These are phyloP conservation scores for Cunninghamia lanceolata DNA, from an alignment of 75 land plant species.

Conservation along the genomic window DNA sequence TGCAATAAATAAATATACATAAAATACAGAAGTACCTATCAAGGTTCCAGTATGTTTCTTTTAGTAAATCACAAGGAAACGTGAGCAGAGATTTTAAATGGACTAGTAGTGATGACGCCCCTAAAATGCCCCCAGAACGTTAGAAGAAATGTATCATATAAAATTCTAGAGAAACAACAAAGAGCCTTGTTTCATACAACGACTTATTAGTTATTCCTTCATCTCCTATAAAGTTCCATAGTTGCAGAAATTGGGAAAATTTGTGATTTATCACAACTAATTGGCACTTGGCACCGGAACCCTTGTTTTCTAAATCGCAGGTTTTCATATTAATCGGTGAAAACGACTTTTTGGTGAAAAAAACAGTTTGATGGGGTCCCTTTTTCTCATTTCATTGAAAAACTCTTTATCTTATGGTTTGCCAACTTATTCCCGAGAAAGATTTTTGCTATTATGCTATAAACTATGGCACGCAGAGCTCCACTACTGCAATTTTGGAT, in stretches of 20 bases:
- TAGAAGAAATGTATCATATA: background rate
- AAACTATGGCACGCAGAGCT: background rate
- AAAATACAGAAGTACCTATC: background rate
- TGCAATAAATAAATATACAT: background rate
- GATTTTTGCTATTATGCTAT: no score
- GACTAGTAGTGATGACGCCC: background rate
- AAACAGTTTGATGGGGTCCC: no score
- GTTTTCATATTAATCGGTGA: no score
- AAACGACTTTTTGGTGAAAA: no score
- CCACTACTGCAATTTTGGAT: background rate
- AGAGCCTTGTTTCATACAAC: background rate
- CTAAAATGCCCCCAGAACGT: background rate
- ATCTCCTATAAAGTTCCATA: no score
- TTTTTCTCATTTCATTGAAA: no score
- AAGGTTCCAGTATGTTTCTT: background rate
- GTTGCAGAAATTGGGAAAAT: no score
- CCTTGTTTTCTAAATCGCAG: no score
- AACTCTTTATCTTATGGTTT: no score
- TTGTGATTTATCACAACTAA: no score
- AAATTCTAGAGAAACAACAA: background rate
- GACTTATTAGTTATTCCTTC: background rate
- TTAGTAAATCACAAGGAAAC: background rate
- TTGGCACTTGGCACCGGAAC: no score
- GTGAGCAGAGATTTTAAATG: background rate
- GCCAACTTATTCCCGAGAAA: no score